Evolutionary conservation across 306 rosid genomes (phyloP).

Genomic region (Parietaria judaica): DNA sequence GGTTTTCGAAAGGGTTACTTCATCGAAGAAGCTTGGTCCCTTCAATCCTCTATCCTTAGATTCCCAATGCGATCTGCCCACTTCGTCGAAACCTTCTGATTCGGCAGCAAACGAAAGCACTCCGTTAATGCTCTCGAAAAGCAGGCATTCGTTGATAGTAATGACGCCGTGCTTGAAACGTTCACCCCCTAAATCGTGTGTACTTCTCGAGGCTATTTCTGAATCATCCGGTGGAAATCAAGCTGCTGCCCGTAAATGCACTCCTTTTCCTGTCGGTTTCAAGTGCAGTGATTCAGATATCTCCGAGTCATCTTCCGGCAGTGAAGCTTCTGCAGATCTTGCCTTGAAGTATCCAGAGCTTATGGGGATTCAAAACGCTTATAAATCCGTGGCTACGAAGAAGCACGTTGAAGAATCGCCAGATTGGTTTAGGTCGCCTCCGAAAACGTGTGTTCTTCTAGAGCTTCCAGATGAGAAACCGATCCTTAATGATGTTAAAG

Average conservation of each 20-base stretch:
- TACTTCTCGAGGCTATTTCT: conserved; percentile 71
- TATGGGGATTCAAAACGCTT: conserved; percentile 34
- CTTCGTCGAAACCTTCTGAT: conserved; percentile 40
- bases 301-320: conserved; percentile 40
- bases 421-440: conserved; percentile 78
- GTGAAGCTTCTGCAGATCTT: conserved; percentile 34
- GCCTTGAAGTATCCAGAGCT: conserved; percentile 66
- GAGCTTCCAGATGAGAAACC: conserved; percentile 53
- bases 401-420: conserved; percentile 58
- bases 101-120: conserved; percentile 25
- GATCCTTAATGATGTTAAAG: conserved; percentile 19
- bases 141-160: conserved; percentile 40
- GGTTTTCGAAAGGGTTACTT: conserved; percentile 34
- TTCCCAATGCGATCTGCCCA: conserved; percentile 26
- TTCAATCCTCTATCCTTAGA: conserved; percentile 24
- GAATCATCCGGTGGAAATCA: conserved; percentile 36
- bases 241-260: conserved; percentile 36
- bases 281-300: conserved; percentile 34
- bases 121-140: conserved; percentile 25
- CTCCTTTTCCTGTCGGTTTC: conserved; percentile 74
- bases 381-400: conserved; percentile 36
- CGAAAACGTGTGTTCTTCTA: conserved; percentile 76
- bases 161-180: conserved; percentile 71
- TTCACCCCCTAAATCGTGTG: conserved; percentile 88
- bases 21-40: conserved; percentile 21